Base-by-base conservation (phyloP, 768 basidiomycete species). In the Fibroporia radiculosa region DNA sequence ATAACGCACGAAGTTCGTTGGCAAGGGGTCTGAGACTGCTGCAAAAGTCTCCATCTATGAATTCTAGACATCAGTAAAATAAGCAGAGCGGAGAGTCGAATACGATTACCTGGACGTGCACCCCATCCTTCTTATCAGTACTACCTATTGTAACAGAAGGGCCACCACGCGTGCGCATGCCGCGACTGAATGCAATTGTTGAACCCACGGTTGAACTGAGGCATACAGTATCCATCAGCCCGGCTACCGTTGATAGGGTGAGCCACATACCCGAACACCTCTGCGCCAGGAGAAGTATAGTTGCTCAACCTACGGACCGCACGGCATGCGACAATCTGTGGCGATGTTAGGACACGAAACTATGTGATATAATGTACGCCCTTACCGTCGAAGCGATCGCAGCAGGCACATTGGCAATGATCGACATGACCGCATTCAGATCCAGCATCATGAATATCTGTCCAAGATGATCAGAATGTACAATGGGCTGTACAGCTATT, bases 391-490 rank as follows among this genome's bases (percentile, higher is more conserved):
- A 79, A 7, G 77, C 72, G 51, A 84, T 77, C 23, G 81, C 81
- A 27, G 82, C 81, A 5, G 82, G 82, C 33, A 84, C 80, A 53
- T 84, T 84, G 42, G 74, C 77, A 46, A 84, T 80, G 60, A 85
- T 77, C 29, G 78, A 80, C 82, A 84, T 82, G 52, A 83, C 73
- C 16, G 75, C 66, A 57, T 84, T 85, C 32, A 84, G 62, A 55
- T 80, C 69, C 32, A 84, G 46, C 25, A 79, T 57, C 79, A 84
- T 83, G 64, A 84, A 83, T 2, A 80, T 58, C 44, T 45, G n/a
- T 5, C 8, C n/a, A n/a, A n/a, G n/a, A n/a, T n/a, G n/a, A n/a
- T n/a, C n/a, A n/a, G n/a, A n/a, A n/a, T n/a, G 24, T 8, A 23
- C 42, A 22, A 22, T 19, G 14, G 8, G 27, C 35, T 28, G 34